Percentiles rank a stretch among this genome's conserved stretches.
phyloP scores from a whole-genome alignment of 164 flowering plant species.

The Santalum album region DNA sequence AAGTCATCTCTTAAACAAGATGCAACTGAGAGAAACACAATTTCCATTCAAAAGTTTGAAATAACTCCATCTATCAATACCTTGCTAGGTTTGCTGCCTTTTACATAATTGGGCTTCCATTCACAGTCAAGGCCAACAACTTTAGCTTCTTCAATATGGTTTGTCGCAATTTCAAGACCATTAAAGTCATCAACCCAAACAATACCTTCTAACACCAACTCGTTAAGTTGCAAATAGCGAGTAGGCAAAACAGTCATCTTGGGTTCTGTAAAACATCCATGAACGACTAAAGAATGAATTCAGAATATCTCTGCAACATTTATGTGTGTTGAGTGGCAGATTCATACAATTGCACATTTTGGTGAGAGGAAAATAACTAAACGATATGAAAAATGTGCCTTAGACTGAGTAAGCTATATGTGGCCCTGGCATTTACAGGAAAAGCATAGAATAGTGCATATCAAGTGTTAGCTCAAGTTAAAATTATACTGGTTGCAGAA shows the following conservation, averaged over 20 bases:
- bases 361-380: no score
- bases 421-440: no score
- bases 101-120: conserved; percentile 89
- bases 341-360: no score
- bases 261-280: conserved; percentile 32
- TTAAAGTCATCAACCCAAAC: conserved; percentile 76
- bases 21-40: no score
- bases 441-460: no score
- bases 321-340: no score
- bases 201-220: conserved; percentile 49
- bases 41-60: no score
- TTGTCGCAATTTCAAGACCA: conserved; percentile 50
- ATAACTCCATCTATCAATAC: conserved; percentile 23
- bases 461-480: no score
- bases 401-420: no score
- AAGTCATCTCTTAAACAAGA: no score
- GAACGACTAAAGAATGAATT: background rate
- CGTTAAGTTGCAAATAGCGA: conserved; percentile 47
- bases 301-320: background rate
- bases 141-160: conserved; percentile 55
- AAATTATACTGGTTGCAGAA: no score
- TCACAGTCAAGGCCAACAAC: conserved; percentile 92
- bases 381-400: no score
- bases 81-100: conserved; percentile 79
- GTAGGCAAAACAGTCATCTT: conserved; percentile 25